Percentiles rank a stretch among this genome's conserved stretches.
phyloP scores from a whole-genome alignment of 1,284 basidiomycete species.

The Austroboletus novae-zelandiae region DNA sequence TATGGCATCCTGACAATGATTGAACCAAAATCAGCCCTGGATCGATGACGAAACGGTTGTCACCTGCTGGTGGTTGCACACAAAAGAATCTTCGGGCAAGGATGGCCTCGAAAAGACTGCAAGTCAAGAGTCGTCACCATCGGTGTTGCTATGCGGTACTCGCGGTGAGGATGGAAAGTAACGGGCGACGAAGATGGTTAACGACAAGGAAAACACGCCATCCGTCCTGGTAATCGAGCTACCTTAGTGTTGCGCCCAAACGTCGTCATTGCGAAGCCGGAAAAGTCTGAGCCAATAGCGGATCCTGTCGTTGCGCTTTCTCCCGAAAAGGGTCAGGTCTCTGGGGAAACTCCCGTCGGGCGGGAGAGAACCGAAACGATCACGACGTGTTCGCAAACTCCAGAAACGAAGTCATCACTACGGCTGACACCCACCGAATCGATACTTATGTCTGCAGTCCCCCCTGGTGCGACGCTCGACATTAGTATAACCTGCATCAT shows the following conservation, averaged over 20 bases:
- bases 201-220: slow-evolving; percentile 22
- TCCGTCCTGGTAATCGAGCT: slow-evolving; percentile 2
- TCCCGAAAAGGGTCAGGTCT: slow-evolving; percentile 15
- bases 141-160: slow-evolving; percentile 17
- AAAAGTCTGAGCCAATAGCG: slow-evolving; percentile 5
- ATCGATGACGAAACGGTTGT: slow-evolving; percentile 18
- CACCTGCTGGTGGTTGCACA: slow-evolving; percentile 20
- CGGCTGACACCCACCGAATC: slow-evolving; percentile 26
- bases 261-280: slow-evolving; percentile 20
- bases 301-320: slow-evolving; percentile 9
- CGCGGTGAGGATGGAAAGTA: slow-evolving; percentile 21
- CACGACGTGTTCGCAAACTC: slow-evolving; percentile 15
- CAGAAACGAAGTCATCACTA: slow-evolving; percentile 19
- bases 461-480: slow-evolving; percentile 71
- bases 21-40: slow-evolving; percentile 28
- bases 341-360: slow-evolving; percentile 16
- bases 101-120: slow-evolving; percentile 16
- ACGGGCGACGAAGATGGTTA: slow-evolving; percentile 6
- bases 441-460: slow-evolving; percentile 31
- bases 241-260: slow-evolving; percentile 21
- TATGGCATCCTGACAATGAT: slow-evolving; percentile 22
- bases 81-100: slow-evolving; percentile 16
- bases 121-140: slow-evolving; percentile 15
- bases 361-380: slow-evolving; percentile 26
- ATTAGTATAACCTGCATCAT: slow-evolving; percentile 93